Evolutionary conservation across 495 filamentous ascomycete genomes (phyloP).

Genomic region (Xylaria venustula): DNA sequence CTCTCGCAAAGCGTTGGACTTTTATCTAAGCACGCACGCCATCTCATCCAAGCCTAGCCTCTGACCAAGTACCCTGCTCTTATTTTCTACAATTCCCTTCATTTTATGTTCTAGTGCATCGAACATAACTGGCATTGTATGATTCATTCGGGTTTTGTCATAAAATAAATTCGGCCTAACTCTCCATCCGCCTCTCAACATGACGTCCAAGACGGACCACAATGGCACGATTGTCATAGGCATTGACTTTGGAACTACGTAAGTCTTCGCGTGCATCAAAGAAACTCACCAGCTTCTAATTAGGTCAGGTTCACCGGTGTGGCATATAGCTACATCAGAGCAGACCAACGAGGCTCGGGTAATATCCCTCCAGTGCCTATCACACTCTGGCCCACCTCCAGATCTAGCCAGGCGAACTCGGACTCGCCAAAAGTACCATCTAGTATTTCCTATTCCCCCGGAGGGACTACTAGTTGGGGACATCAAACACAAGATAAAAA

Average conservation of each 20-base stretch:
- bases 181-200: not conserved
- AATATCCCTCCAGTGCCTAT: not conserved
- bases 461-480: not conserved
- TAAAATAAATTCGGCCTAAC: not conserved
- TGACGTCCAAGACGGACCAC: not conserved
- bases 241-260: slow-evolving; percentile 4
- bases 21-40: no score
- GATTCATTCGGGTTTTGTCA: not conserved
- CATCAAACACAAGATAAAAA: not conserved
- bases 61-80: no score
- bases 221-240: not conserved
- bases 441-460: not conserved
- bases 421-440: slow-evolving; percentile 7
- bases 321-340: not conserved
- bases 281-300: not conserved
- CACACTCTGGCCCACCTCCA: not conserved
- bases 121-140: no score
- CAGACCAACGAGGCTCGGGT: not conserved
- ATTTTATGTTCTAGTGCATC: no score
- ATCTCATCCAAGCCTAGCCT: no score
- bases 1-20: no score
- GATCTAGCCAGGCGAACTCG: not conserved
- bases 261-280: not conserved
- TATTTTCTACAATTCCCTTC: no score
- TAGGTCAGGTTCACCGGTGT: slow-evolving; percentile 3